Evolutionary conservation across 352 stramenopile species (phyloP), one percentile per base, ranked within the genome.

Genomic region (Pythium brachiatum): DNA sequence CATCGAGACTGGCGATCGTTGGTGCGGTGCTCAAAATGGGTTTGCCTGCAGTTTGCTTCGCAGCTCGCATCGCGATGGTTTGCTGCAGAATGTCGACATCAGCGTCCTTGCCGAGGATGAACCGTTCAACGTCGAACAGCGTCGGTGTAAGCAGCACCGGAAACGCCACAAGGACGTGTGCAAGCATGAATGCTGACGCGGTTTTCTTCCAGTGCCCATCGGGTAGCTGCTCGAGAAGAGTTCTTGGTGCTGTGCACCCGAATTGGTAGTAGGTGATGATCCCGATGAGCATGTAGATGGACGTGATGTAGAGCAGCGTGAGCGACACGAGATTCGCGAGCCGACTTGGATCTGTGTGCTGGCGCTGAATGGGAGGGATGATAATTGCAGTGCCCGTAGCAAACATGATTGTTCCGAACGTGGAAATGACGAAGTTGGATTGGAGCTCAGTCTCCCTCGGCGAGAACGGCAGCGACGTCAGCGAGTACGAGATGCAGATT

Each of bases 371-470:
- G 7, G 82, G 76, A 20, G 79, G 76, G 27, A 88, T 84, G 39
- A 89, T 77, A 57, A 89, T 83, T 4, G 76, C 79, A 11, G 82
- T 87, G 51, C 78, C 79, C 36, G 79, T 76, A 11, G 76, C 79
- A 46, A 91, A 89, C 71, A 91, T 87, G 60, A 89, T 89, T 15
- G 73, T 86, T 13, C 78, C 76, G 31, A 89, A 91, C 8, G 78
- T 85, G 25, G 81, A 71, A 16, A 88, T 60, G 0, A 66, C 72
- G 46, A 79, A 25, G 39, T 78, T 38, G 9, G 58, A 53, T 53
- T 80, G 58, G 26, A 89, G 60, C 46, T 88, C 67, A 2, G 78
- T 86, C 70, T 89, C 78, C 12, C 78, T 53, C 8, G 76, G 76
- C 26, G 78, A 75, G 12, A 73, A 69, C 21, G 73, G 64, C 25